phyloP scores from a whole-genome alignment of 495 filamentous ascomycete genomes.

The Aspergillus wentii region DNA sequence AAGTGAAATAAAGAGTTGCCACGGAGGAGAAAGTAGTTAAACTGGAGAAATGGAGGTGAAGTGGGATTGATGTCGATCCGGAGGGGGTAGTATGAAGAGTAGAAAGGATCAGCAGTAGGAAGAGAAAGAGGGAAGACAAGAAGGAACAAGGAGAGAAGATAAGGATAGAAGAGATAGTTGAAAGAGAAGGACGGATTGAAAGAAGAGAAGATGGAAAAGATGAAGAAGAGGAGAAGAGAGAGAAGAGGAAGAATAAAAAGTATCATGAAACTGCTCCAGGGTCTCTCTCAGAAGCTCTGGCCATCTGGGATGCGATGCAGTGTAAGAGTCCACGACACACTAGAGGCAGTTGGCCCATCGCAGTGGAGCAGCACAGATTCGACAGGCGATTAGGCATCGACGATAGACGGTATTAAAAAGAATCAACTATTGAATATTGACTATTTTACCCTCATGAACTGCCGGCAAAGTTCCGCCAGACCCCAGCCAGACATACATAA shows the following conservation, averaged over 20 bases:
- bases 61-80: neutral
- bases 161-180: neutral
- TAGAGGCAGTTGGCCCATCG: too few species aligned
- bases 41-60: neutral
- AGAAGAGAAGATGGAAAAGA: conserved; percentile 1
- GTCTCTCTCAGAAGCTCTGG: conserved; percentile 23
- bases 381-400: too few species aligned
- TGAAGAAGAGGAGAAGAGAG: conserved; percentile 1
- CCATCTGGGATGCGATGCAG: too few species aligned
- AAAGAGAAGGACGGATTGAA: neutral
- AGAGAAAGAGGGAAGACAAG: conserved; percentile 2
- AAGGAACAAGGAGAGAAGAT: conserved; percentile 5
- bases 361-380: too few species aligned
- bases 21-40: too few species aligned
- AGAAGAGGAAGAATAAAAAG: conserved; percentile 6
- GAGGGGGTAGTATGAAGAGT: conserved; percentile 1
- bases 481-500: too few species aligned
- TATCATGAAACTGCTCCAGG: conserved; percentile 26
- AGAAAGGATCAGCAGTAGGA: conserved; percentile 3
- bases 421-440: too few species aligned
- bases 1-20: too few species aligned
- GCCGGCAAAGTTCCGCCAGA: too few species aligned
- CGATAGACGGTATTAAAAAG: too few species aligned
- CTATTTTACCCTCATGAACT: too few species aligned
- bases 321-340: too few species aligned